Base-by-base conservation (phyloP, 2,329 filamentous ascomycete species). In the Claviceps monticola region DNA sequence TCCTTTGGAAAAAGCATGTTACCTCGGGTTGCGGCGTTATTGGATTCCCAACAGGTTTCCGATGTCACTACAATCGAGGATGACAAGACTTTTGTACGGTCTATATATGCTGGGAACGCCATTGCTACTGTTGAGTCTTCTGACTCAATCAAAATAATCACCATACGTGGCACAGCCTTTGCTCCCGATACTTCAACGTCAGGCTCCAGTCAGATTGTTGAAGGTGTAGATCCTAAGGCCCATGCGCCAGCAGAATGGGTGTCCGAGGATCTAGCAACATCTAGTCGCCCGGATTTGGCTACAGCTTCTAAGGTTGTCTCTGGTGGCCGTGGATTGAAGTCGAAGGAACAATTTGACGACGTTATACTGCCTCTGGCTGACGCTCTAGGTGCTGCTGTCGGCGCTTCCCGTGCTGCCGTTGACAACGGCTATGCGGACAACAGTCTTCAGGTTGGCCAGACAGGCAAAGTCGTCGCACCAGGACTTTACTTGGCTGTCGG, bases 381-480 rank as follows among this genome's bases (percentile, higher is more conserved):
- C 68, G 81, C 88, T 1, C 76, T 98, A 3, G 91, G 90, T 45
- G 93, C 93, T n/a, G 93, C 93, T 4, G 89, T 98, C 55, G 93
- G 93, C 61, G 93, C 93, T 29, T 95, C 88, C 49, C 83, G 93
- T 61, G 93, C 93, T 17, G 93, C 93, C 9, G 93, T 98, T 42
- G 93, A 98, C 71, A 94, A 87, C 61, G 93, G 93, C 5, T 98
- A 96, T 64, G 93, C 93, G 34, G 93, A 98, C 73, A 98, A 98
- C 78, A 95, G 88, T 68, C 74, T 98, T 60, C 93, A 98, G 72
- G 91, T 98, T 58, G 93, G 93, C 46, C 93, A 98, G 76, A 98
- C 93, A 14, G 93, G 93, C 63, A 98, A 98, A 79, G 95, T 97
- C 56, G 91, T 98, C 51, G 93, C 93, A 46, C 93, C 93, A 54